Base-by-base conservation (phyloP, 768 basidiomycete species). In the Chalciporus pseudorubinellus region DNA sequence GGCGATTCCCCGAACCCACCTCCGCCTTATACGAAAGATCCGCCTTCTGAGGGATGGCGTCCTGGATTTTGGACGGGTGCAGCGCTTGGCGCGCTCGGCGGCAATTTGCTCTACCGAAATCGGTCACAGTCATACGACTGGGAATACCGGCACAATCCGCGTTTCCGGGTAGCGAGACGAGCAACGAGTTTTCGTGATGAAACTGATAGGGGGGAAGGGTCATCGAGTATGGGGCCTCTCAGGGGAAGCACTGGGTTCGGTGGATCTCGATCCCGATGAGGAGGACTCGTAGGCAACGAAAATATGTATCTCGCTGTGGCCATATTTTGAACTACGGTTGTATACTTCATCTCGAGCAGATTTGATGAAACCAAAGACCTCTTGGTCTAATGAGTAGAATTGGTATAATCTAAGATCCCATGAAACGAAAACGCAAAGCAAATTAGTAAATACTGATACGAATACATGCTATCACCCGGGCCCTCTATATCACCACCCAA, bases 21-120 rank as follows among this genome's bases (percentile, higher is more conserved):
- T 0, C 84, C 87, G 19, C 83, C 86, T 0, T 84, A 87, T 57
- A 76, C 78, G 16, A 72, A 71, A 44, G 56, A 72, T 29, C 66
- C 68, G 2, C 56, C 67, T 20, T 22, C 66, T 41, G 65, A 62
- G 21, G 69, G 69, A 49, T 84, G 82, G 81, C 67, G 72, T 38
- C 85, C 88, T 11, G 92, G 92, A 3, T 94, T 95, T 65, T 94
- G 85, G 88, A 85, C 88, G 2, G 93, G 93, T 3, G 82, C 89
- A 7, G 80, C 82, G 1, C 60, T 87, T 1, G 94, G 91, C 7
- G 86, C 85, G 21, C 65, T 88, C 3, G 87, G 84, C 2, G 79
- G 82, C 22, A 80, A 80, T 54, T 59, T 83, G 3, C 72, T 76
- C 69, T 84, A 77, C 61, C 69, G 67, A 39, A 59, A 59, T 24